Conservation (phyloP, 257 asterid genomes). For the Ajuga chamaepitys region DNA sequence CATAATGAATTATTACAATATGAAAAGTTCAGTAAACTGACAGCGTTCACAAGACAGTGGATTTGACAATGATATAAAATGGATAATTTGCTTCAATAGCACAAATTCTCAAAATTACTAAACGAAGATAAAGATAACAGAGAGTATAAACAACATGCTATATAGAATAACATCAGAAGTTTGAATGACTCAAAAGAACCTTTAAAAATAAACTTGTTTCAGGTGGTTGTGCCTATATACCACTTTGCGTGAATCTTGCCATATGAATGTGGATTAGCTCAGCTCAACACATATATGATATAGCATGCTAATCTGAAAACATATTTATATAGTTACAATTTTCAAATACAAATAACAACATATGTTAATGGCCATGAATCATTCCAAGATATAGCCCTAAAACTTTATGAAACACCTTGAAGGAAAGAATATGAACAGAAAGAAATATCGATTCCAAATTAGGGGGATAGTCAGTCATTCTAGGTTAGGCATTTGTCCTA, state of each 20-base stretch:
- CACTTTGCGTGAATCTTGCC: too few relatives aligned
- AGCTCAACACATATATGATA: background rate
- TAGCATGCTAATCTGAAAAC: background rate
- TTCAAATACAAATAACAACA: background rate
- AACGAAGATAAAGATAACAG: background rate
- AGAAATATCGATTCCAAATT: background rate
- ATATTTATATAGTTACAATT: background rate
- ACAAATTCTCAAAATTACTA: background rate
- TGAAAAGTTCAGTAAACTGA: background rate
- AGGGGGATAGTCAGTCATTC: background rate
- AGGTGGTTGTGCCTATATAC: background rate
- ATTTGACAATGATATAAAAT: background rate
- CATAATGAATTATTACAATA: background rate
- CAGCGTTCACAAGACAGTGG: background rate
- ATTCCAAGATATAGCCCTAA: background rate
- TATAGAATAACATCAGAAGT: background rate
- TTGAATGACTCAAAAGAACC: background rate
- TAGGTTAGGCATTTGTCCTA: background rate
- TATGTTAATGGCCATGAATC: background rate
- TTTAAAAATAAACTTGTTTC: background rate
- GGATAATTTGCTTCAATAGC: background rate
- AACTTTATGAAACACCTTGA: background rate
- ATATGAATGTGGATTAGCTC: background rate
- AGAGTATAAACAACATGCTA: background rate
- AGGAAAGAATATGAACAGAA: background rate